A percentile compares a stretch with the other conserved stretches of the same genome.
These are phyloP conservation scores for Solanum phureja DNA, from an alignment of 257 asterid species.

Conservation along the genomic window DNA sequence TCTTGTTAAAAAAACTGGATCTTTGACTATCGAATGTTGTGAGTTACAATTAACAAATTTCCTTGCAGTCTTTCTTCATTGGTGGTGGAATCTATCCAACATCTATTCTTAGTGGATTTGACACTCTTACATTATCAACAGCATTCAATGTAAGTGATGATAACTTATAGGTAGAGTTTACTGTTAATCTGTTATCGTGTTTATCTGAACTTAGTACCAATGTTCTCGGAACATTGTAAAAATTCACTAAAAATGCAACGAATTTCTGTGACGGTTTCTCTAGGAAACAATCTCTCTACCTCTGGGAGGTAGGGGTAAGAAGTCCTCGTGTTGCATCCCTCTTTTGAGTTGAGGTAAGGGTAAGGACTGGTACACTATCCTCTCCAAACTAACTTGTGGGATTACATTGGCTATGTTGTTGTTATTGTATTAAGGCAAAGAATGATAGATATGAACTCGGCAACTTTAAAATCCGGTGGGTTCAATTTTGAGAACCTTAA, in stretches of 20 bases:
- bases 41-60: not conserved
- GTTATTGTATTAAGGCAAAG: not conserved
- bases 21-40: not conserved
- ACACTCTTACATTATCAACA: slow-evolving; percentile 39
- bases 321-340: too few species aligned
- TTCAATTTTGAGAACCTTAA: not conserved
- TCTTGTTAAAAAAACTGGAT: not conserved
- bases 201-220: too few species aligned
- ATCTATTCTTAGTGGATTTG: slow-evolving; percentile 77
- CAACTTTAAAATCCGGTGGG: not conserved
- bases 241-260: not conserved
- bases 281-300: not conserved
- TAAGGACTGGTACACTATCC: too few species aligned
- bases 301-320: not conserved
- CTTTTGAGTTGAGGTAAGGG: not conserved
- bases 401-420: not conserved
- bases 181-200: not conserved
- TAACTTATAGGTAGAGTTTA: not conserved
- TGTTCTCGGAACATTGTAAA: not conserved
- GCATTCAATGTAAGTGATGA: slow-evolving; percentile 61
- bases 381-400: too few species aligned
- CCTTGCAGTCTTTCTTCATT: slow-evolving; percentile 60
- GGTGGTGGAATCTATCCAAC: slow-evolving; percentile 75
- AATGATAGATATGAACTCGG: not conserved
- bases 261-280: too few species aligned